Evolutionary conservation across 495 filamentous ascomycete genomes (phyloP).

Genomic region (Penicillium antarcticum): DNA sequence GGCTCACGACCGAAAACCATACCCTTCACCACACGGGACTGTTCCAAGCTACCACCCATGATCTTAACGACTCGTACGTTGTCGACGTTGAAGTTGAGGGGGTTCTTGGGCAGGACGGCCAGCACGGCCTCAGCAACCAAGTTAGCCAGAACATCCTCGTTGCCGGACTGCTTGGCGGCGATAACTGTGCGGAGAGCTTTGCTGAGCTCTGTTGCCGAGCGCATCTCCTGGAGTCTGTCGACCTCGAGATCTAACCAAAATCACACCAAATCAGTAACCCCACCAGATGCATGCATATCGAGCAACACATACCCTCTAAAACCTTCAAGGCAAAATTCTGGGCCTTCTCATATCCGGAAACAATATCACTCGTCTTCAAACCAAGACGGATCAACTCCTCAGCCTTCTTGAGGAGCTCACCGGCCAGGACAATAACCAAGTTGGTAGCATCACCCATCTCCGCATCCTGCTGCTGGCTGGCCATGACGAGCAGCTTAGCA

Average conservation of each 20-base stretch:
- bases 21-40: slow-evolving; percentile 91
- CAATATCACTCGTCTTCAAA: slow-evolving; percentile 94
- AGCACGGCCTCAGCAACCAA: slow-evolving; percentile 93
- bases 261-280: slow-evolving; percentile 7
- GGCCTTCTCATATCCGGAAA: slow-evolving; percentile 91
- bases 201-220: slow-evolving; percentile 74
- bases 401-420: slow-evolving; percentile 94
- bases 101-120: slow-evolving; percentile 93
- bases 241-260: slow-evolving; percentile 69
- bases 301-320: slow-evolving; percentile 63
- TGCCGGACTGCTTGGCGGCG: slow-evolving; percentile 93
- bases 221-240: slow-evolving; percentile 83
- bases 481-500: slow-evolving; percentile 98
- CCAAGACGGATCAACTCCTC: slow-evolving; percentile 95
- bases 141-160: slow-evolving; percentile 78
- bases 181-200: slow-evolving; percentile 96
- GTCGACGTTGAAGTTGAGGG: slow-evolving; percentile 98
- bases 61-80: slow-evolving; percentile 99
- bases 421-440: slow-evolving; percentile 92
- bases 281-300: slow-evolving; percentile 4
- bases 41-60: slow-evolving; percentile 93
- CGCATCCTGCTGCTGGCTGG: slow-evolving; percentile 95
- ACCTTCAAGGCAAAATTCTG: slow-evolving; percentile 79
- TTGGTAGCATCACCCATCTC: slow-evolving; percentile 99
- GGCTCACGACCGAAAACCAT: slow-evolving; percentile 98